Percentiles rank a stretch among this genome's conserved stretches.
Conservation (phyloP, 2,329 filamentous ascomycete species). For the Neurospora crassa region DNA sequence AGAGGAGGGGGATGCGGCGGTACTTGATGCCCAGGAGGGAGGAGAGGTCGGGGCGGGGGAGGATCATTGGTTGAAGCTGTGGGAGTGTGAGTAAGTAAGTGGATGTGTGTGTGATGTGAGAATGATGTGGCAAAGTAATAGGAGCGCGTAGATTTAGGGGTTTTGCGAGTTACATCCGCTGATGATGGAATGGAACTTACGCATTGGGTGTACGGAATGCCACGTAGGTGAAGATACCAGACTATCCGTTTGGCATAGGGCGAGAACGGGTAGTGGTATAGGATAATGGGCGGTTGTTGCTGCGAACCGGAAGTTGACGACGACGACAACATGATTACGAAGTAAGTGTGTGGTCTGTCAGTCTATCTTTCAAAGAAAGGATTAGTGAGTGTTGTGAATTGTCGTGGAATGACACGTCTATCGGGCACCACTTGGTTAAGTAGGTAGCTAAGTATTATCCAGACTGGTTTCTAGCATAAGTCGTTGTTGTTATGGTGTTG, state of each 20-base stretch:
- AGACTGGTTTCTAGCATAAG: neutral
- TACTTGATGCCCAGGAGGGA: constrained; percentile 52
- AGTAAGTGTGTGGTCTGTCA: neutral
- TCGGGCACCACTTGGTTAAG: neutral
- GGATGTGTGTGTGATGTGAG: neutral
- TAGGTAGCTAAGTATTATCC: neutral
- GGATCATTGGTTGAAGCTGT: constrained; percentile 53
- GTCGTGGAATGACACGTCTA: neutral
- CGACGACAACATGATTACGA: neutral
- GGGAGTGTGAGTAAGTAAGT: neutral
- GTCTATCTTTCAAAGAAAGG: neutral
- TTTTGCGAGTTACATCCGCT: neutral
- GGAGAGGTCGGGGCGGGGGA: constrained; percentile 57
- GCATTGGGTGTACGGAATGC: constrained; percentile 58
- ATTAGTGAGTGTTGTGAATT: neutral
- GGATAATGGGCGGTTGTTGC: constrained; percentile 32
- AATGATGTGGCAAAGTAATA: neutral
- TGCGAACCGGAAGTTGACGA: neutral
- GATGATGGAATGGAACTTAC: constrained; percentile 32
- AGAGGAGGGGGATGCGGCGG: constrained; percentile 59
- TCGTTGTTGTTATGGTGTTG: neutral
- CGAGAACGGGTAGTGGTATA: constrained; percentile 59
- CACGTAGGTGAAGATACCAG: constrained; percentile 59
- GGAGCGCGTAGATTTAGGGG: neutral
- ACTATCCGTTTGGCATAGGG: constrained; percentile 53